Conservation (phyloP, 345 rosid genomes). For the Aquilaria malaccensis region DNA sequence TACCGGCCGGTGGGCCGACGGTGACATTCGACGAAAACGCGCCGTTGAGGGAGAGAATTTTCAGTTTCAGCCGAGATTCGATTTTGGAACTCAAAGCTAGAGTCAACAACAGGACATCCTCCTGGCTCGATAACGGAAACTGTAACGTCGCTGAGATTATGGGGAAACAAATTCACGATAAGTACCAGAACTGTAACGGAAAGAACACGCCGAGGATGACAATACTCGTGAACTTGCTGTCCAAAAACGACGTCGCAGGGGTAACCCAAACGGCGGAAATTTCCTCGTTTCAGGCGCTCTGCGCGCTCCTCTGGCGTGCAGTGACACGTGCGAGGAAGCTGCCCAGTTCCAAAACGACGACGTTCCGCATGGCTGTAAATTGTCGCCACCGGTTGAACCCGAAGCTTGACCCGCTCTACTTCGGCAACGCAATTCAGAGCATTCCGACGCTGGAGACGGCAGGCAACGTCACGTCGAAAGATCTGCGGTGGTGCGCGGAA, state of each 20-base stretch:
- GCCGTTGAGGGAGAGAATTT: constrained; percentile 71
- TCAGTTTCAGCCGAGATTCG: constrained; percentile 71
- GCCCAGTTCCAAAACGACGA: constrained; percentile 40
- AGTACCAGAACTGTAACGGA: constrained; percentile 21
- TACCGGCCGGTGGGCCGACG: constrained; percentile 69
- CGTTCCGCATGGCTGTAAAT: constrained; percentile 94
- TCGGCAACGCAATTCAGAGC: constrained; percentile 98
- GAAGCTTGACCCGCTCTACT: constrained; percentile 54
- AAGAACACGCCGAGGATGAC: constrained; percentile 14
- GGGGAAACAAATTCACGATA: constrained; percentile 65
- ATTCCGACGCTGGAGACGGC: constrained; percentile 65
- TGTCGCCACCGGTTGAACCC: constrained; percentile 72
- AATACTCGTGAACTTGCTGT: constrained; percentile 33
- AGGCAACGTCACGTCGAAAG: constrained; percentile 56
- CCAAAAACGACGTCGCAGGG: constrained; percentile 25
- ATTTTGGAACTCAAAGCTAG: constrained; percentile 54
- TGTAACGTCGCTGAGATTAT: constrained; percentile 46
- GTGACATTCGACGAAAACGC: constrained; percentile 64
- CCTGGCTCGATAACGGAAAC: constrained; percentile 15
- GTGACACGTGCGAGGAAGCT: constrained; percentile 84
- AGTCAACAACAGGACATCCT: constrained; percentile 33
- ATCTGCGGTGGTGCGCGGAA: constrained; percentile 83
- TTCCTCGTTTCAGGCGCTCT: constrained; percentile 83
- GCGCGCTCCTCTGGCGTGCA: constrained; percentile 73
- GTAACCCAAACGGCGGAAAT: constrained; percentile 36